Conservation (phyloP, 176 grass and related monocot genomes). For the Zea mays region DNA sequence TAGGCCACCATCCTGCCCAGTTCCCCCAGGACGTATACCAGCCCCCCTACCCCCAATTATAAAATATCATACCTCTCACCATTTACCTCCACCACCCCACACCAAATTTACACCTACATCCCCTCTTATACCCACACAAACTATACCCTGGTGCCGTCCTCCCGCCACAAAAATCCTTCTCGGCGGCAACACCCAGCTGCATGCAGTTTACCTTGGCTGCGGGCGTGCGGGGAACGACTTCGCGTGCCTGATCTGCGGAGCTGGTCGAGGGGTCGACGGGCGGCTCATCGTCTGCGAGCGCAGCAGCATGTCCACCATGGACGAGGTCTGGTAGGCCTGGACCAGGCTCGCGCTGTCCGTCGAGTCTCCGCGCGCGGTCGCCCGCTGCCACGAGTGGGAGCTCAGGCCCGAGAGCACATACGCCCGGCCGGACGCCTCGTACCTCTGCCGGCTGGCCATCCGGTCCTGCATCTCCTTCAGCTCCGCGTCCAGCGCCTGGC, state of each 20-base stretch:
- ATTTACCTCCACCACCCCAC: slow-evolving; percentile 42
- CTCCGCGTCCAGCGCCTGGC: slow-evolving; percentile 68
- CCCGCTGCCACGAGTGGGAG: slow-evolving; percentile 88
- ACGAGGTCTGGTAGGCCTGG: slow-evolving; percentile 80
- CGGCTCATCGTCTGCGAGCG: slow-evolving; percentile 70
- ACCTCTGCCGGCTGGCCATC: slow-evolving; percentile 74
- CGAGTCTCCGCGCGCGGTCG: slow-evolving; percentile 66
- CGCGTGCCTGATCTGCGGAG: slow-evolving; percentile 59
- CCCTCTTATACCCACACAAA: slow-evolving; percentile 53
- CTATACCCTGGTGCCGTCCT: slow-evolving; percentile 42
- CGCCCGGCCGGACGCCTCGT: slow-evolving; percentile 68
- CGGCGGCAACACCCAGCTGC: neutral
- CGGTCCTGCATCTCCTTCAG: slow-evolving; percentile 88
- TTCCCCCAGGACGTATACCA: slow-evolving; percentile 39
- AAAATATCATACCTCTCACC: slow-evolving; percentile 37
- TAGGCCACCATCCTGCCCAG: slow-evolving; percentile 29
- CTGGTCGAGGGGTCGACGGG: slow-evolving; percentile 23
- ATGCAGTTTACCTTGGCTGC: slow-evolving; percentile 53
- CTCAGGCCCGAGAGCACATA: slow-evolving; percentile 85
- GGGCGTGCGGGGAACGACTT: slow-evolving; percentile 77
- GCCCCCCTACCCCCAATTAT: slow-evolving; percentile 30
- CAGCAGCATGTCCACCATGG: slow-evolving; percentile 87
- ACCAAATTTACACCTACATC: slow-evolving; percentile 60
- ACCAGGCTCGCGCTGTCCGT: slow-evolving; percentile 65
- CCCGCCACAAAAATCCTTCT: slow-evolving; percentile 22